Base-by-base conservation (phyloP, 345 rosid genomes). In the Passiflora organensis region DNA sequence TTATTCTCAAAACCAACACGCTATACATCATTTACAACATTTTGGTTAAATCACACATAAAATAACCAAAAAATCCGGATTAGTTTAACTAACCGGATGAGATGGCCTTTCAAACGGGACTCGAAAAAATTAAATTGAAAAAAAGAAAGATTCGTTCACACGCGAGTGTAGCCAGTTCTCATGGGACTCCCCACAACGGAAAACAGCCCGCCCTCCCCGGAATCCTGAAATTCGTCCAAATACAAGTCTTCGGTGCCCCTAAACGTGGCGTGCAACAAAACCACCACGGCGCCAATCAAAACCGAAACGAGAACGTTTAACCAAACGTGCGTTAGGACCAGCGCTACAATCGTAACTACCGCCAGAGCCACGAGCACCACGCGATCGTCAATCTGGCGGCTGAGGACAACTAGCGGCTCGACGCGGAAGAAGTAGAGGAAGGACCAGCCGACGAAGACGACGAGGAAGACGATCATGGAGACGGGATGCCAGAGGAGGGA, bases 401-500 rank as follows among this genome's bases (percentile, higher is more conserved):
- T 32, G 51, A 78, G 11, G 12, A 82, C 36, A 18, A 32, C 57
- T 22, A 85, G 37, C 0, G 80, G 83, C 65, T 65, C 69, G 51
- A 74, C 81, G 43, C 86, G 82, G 44, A 66, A 73, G 76, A 82
- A 76, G 80, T 74, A 85, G 53, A 85, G 83, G 72, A 67, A 80
- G 70, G 69, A 62, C 94, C 94, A 82, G 21, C 76, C 94, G 48
- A 78, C 61, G 66, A 70, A 71, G 48, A 78, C 69, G 52, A 67
- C 43, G 24, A 85, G 42, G 72, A 76, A 82, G 12, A 79, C 82
- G 62, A 85, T 80, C 78, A 85, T 58, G 9, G 89, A 79, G 63
- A 77, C 4, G 1, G 94, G 94, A 48, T 85, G 83, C 89, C 89
- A 85, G 13, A 85, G 69, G 49, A 85, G 85, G 78, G 86, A 80